phyloP scores from a whole-genome alignment of 305 asterid genomes.

The Fraxinus sp. region DNA sequence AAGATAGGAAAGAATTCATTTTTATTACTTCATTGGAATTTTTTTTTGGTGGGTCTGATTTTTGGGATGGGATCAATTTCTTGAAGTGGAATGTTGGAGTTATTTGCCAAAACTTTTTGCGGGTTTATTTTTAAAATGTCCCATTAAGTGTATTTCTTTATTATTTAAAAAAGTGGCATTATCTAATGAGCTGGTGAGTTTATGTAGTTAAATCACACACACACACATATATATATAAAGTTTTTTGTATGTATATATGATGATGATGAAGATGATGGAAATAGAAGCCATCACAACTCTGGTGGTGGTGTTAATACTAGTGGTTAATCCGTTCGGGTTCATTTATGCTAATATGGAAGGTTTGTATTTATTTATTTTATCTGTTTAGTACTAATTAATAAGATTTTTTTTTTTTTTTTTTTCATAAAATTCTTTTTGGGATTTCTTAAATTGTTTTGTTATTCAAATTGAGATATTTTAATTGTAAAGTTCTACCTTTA shows the following conservation, averaged over 20 bases:
- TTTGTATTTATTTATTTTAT: constrained; percentile 23
- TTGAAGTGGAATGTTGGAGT: background rate
- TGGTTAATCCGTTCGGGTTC: constrained; percentile 45
- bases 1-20: background rate
- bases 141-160: background rate
- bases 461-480: background rate
- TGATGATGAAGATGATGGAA: constrained; percentile 44
- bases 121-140: background rate
- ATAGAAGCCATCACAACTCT: constrained; percentile 40
- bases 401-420: background rate
- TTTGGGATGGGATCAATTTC: background rate
- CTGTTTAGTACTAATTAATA: background rate
- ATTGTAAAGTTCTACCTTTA: background rate
- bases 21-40: background rate
- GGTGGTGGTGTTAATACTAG: constrained; percentile 62
- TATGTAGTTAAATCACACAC: background rate
- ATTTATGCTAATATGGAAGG: constrained; percentile 89
- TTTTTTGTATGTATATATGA: constrained; percentile 23
- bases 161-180: constrained; percentile 11
- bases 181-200: constrained; percentile 30
- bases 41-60: background rate
- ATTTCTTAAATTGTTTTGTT: constrained; percentile 10
- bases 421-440: constrained; percentile 7
- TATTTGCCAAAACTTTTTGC: background rate
- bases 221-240: background rate